Evolutionary conservation across 495 filamentous ascomycete genomes (phyloP), one percentile per base, ranked within the genome.

Genomic region (Acidiella bohemica): DNA sequence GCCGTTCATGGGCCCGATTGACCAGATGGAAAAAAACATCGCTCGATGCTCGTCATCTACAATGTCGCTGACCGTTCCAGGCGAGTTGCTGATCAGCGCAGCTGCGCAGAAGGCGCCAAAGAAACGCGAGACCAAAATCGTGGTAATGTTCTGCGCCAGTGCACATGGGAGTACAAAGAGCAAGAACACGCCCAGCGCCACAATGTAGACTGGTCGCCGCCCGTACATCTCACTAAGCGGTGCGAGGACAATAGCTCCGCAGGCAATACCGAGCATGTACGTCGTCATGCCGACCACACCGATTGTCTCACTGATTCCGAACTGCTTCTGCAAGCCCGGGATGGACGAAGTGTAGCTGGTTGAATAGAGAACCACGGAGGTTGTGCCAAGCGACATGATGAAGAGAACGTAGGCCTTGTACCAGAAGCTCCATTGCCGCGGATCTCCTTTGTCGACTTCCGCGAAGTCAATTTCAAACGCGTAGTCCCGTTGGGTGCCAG

Each of bases 51-150:
- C 68, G 40, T 80, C 74, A 14, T 67, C 64, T 21, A 78, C 72
- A 38, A 93, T 77, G 57, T 95, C 86, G 21, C 78, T 73, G 1
- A 95, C 69, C 33, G 84, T 85, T 12, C 85, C 86, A 1, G 86
- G 82, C 2, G 78, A 73, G 48, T 87, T 92, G 3, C 75, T 72
- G 13, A 93, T 72, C 71, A 87, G 79, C 21, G 80, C 81, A 12
- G 76, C 72, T 12, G 84, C 84, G 26, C 79, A 81, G 26, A 87
- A 50, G 5, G 84, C 85, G 2, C 76, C 80, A 43, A 90, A 71
- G 47, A 86, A 88, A 4, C 85, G 62, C 11, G 78, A 68, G 5
- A 80, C 62, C 5, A 92, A 67, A 32, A 90, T 67, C 35, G 71
- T 65, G 2, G 62, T 57, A 10, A 88, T 57, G 17, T 76, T 77